Evolutionary conservation across 306 rosid species (phyloP).

Genomic region (Adenanthera pavonina): DNA sequence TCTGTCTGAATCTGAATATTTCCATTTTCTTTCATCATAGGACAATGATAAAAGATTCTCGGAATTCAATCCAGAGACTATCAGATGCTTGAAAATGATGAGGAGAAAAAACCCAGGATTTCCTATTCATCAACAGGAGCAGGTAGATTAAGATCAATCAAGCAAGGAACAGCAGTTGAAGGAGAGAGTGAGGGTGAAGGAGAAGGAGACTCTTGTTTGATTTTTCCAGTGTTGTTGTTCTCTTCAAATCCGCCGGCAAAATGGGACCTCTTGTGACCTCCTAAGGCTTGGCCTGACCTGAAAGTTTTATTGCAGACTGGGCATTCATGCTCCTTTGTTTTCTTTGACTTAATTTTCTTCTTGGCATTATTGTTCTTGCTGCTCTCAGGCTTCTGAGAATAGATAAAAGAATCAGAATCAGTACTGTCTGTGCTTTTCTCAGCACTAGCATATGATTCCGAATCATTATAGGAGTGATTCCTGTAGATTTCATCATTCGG

Average conservation of each 20-base stretch:
- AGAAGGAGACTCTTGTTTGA: conserved; percentile 52
- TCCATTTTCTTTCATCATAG: conserved; percentile 46
- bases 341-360: conserved; percentile 61
- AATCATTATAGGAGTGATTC: conserved; percentile 45
- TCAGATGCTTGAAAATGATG: conserved; percentile 42
- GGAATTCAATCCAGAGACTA: conserved; percentile 36
- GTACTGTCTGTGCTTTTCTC: conserved; percentile 70
- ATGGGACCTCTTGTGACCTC: conserved; percentile 98
- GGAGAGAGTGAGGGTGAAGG: not conserved
- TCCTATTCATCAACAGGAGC: conserved; percentile 76
- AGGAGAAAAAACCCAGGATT: conserved; percentile 31
- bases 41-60: conserved; percentile 38
- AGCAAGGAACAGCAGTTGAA: conserved; percentile 43
- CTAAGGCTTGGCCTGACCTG: conserved; percentile 94
- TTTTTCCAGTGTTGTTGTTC: conserved; percentile 48
- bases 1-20: conserved; percentile 49
- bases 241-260: conserved; percentile 74
- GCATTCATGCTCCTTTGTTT: conserved; percentile 77
- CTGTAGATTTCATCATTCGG: conserved; percentile 37
- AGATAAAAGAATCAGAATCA: conserved; percentile 49
- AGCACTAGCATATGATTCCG: conserved; percentile 58
- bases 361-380: conserved; percentile 38
- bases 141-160: conserved; percentile 92
- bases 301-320: conserved; percentile 80
- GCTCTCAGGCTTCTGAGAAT: conserved; percentile 41